Evolutionary conservation across 306 rosid species (phyloP), one percentile per base, ranked within the genome.

Genomic region (Glycine tomentella): DNA sequence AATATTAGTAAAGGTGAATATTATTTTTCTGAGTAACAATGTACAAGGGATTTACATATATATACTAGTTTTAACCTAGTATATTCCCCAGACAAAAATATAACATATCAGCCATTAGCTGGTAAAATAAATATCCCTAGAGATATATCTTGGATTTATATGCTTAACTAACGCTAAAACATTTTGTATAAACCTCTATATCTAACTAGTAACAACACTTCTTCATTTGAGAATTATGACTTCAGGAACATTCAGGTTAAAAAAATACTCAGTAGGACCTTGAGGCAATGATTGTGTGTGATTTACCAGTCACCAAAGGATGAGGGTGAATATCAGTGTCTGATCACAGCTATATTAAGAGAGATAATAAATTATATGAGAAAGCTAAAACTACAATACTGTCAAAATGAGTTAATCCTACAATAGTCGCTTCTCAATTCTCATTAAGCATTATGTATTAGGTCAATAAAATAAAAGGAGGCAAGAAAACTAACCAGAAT

Each of bases 401-500:
- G 17, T 44, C 38, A 63, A 58, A 63, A 59, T 65, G 62, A 64
- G 40, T 67, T 16, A 68, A 10, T 76, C 56, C 36, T 63, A 33
- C 10, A 31, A 61, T 45, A 62, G 42, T 63, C 38, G 48, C 75
- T 80, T 77, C 81, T 56, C 58, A 31, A 72, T 80, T 77, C 81
- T 56, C 58, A 31, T 40, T 49, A 57, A 69, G 7, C 25, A 67
- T 50, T 68, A 31, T 62, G 36, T 17, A 73, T 77, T 64, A 36
- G 42, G 48, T 13, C 25, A 46, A 69, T 62, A 34, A 45, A 42
- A 52, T 14, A 20, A 64, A 56, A 36, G 63, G 17, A 73, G 48
- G 73, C 33, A 66, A 73, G 70, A 74, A 14, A 69, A 89, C 97
- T 77, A 65, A 95, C 98, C 98, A 62, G 81, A 56, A 76, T 83